A percentile compares a stretch with the other conserved stretches of the same genome.
These are phyloP conservation scores for Ustilago hordei DNA, from an alignment of 1,284 basidiomycete species.

Conservation along the genomic window DNA sequence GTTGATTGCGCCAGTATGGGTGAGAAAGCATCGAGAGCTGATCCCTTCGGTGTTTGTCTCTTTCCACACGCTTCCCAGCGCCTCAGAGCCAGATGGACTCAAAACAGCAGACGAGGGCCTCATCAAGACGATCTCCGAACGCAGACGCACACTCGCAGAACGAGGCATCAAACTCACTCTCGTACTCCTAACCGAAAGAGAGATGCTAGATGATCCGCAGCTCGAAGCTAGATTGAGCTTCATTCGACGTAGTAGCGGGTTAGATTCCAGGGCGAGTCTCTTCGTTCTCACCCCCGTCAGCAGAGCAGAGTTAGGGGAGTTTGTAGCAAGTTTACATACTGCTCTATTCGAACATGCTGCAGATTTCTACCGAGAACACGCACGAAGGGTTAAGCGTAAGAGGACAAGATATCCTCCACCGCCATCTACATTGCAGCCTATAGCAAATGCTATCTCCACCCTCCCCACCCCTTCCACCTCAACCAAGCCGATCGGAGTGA, in stretches of 20 bases:
- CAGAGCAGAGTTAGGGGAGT: constrained; percentile 76
- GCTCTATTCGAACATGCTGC: constrained; percentile 87
- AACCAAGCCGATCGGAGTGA: constrained; percentile 15
- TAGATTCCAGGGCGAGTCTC: constrained; percentile 89
- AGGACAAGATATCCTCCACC: constrained; percentile 77
- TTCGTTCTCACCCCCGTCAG: constrained; percentile 92
- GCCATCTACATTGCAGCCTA: constrained; percentile 62
- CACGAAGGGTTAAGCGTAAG: constrained; percentile 88
- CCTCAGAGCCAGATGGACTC: constrained; percentile 23
- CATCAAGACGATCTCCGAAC: constrained; percentile 77
- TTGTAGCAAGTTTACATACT: constrained; percentile 78
- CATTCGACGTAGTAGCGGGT: constrained; percentile 84
- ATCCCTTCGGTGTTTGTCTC: constrained; percentile 92
- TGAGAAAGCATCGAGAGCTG: constrained; percentile 90
- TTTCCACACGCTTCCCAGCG: constrained; percentile 77
- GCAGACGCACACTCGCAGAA: constrained; percentile 83
- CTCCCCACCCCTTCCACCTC: not conserved
- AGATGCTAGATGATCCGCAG: constrained; percentile 75
- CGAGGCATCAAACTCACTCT: constrained; percentile 92
- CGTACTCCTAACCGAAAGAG: constrained; percentile 88
- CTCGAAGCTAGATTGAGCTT: constrained; percentile 85
- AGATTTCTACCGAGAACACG: constrained; percentile 92
- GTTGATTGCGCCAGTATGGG: constrained; percentile 95
- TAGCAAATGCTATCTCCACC: constrained; percentile 35
- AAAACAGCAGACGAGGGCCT: constrained; percentile 76